Base-by-base conservation (phyloP, 371 early-diverging fungal genomes). In the Lichtheimia ramosa region DNA sequence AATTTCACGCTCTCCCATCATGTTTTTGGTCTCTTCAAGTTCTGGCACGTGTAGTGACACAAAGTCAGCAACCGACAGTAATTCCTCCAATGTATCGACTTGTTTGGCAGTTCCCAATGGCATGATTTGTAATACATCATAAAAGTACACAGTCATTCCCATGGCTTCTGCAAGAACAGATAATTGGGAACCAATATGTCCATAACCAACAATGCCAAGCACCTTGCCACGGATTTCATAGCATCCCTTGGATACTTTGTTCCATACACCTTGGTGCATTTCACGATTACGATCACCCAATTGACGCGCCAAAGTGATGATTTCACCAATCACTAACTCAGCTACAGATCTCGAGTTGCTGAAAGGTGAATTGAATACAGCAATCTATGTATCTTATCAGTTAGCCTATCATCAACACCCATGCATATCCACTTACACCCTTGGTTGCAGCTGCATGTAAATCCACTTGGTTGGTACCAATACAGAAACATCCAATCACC, bases 401-500 rank as follows among this genome's bases (percentile, higher is more conserved):
- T 43, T 42, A n/a, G 41, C 13, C 6, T 5, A 40, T 43, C 56
- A 5, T 13, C 46, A 46, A 16, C 16, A 43, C 46, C 46, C 46
- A 46, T 21, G 34, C 34, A 34, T 21, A 10, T 5, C 46, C 5
- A 85, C 85, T 83, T 81, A 93, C 92, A 55, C 96, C 97, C 61
- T 88, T 83, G 15, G 78, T 73, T 13, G 96, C 89, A 50, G 98
- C 97, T 64, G 83, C 77, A 51, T 87, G 86, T 27, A 97, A 79
- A 72, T 97, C 93, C 28, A 98, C 97, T 74, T 97, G 96, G 79
- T 97, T 97, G 34, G 97, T 96, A 48, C 97, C 97, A 68, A 97
- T 97, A 77, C 98, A 98, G 87, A 98, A 98, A 71, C 98, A 98
- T 21, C 98, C 99, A 69, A 98, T 91, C 15, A 86, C 94, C 4